Evolutionary conservation across 192 early-diverging fungal species (phyloP).

Genomic region (Pilaira anomala): DNA sequence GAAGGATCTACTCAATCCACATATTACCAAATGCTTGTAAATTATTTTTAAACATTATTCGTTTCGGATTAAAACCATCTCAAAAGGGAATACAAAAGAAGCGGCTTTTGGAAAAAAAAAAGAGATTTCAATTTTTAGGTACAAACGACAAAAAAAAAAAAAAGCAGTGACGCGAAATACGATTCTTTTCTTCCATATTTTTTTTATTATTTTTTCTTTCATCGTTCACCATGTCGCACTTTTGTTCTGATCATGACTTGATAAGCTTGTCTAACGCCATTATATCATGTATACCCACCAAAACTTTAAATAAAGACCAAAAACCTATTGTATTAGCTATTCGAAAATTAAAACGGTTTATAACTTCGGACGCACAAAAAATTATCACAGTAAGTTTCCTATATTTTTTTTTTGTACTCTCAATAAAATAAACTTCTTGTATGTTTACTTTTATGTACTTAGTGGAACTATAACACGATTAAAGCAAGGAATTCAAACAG

Average conservation of each 20-base stretch:
- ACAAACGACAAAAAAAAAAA: background rate
- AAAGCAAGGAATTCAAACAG: conserved; percentile 3
- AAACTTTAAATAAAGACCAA: background rate
- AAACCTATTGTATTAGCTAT: conserved; percentile 13
- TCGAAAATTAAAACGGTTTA: conserved; percentile 17
- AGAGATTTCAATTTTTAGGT: background rate
- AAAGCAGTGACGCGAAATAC: background rate
- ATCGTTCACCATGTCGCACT: background rate
- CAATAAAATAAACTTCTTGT: no score
- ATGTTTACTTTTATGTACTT: no score
- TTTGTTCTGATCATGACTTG: background rate
- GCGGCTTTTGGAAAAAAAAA: no score
- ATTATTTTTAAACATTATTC: no score
- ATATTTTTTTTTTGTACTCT: background rate
- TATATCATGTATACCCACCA: background rate
- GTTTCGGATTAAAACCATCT: no score
- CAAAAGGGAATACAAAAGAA: no score
- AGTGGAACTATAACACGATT: conserved; percentile 14
- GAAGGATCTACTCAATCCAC: no score
- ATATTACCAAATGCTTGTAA: no score
- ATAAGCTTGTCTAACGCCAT: background rate
- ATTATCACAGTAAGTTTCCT: conserved; percentile 18
- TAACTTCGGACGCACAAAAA: conserved; percentile 1
- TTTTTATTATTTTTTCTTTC: background rate
- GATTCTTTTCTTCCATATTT: background rate